These are phyloP conservation scores for Mycena citricolor DNA, from an alignment of 1,284 basidiomycete species.

Conservation along the genomic window DNA sequence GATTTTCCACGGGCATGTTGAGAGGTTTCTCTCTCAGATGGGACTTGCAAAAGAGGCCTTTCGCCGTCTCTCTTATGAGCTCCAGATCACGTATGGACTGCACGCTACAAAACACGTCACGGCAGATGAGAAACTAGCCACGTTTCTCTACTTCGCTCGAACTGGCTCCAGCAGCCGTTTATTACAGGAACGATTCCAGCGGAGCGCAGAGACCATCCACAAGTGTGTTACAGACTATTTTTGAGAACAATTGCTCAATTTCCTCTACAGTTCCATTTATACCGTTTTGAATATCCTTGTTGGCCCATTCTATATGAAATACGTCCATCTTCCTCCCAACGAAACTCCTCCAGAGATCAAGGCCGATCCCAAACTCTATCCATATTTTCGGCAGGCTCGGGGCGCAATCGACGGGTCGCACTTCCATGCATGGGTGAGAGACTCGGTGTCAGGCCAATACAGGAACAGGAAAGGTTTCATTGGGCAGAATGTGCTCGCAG, in stretches of 20 bases:
- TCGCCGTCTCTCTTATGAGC: conserved; percentile 9
- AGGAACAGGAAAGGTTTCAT: conserved; percentile 24
- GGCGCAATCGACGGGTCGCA: conserved; percentile 24
- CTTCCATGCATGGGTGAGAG: conserved; percentile 25
- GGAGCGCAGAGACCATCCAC: conserved; percentile 26
- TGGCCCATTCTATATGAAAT: conserved; percentile 22
- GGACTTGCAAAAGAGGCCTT: conserved; percentile 23
- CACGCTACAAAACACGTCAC: conserved; percentile 15
- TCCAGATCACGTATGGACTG: conserved; percentile 3
- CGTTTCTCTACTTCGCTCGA: conserved; percentile 24
- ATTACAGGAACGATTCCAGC: conserved; percentile 25
- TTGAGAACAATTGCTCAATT: background rate
- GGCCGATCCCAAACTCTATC: conserved; percentile 20
- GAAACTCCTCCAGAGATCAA: conserved; percentile 18
- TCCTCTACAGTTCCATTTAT: conserved; percentile 15
- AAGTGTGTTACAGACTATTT: conserved; percentile 18
- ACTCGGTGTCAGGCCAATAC: conserved; percentile 17
- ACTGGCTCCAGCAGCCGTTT: conserved; percentile 15
- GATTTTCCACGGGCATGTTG: conserved; percentile 20
- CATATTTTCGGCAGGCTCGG: conserved; percentile 18
- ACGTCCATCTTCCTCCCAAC: conserved; percentile 22
- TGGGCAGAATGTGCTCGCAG: conserved; percentile 25
- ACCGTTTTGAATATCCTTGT: conserved; percentile 16
- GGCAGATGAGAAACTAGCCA: conserved; percentile 26
- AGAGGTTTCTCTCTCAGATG: conserved; percentile 13